Evolutionary conservation across 2,329 filamentous ascomycete genomes (phyloP).

Genomic region (Aschersonia sp.): DNA sequence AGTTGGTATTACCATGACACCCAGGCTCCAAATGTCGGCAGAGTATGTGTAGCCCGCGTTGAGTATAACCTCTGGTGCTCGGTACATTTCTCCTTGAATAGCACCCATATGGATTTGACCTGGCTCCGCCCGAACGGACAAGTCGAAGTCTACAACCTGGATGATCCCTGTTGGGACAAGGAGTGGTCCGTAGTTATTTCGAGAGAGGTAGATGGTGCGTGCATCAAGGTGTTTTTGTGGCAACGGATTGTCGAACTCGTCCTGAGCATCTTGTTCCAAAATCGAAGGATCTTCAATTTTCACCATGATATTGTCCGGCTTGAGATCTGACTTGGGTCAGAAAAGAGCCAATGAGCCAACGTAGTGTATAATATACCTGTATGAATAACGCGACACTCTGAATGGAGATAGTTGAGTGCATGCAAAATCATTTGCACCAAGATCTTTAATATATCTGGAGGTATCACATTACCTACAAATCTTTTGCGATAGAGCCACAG

Average conservation of each 20-base stretch:
- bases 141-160: constrained; percentile 9
- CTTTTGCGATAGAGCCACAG: constrained; percentile 10
- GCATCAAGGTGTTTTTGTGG: constrained; percentile 7
- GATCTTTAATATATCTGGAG: constrained; percentile 8
- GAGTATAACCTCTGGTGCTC: constrained; percentile 10
- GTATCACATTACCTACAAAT: constrained; percentile 8
- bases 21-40: constrained; percentile 11
- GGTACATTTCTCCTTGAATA: constrained; percentile 7
- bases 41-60: constrained; percentile 7
- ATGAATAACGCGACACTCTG: constrained; percentile 9
- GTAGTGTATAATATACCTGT: constrained; percentile 4
- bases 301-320: constrained; percentile 10
- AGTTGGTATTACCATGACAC: constrained; percentile 7
- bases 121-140: constrained; percentile 3
- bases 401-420: constrained; percentile 11
- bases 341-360: background rate
- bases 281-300: constrained; percentile 6
- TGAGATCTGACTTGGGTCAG: constrained; percentile 6
- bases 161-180: constrained; percentile 4
- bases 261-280: constrained; percentile 6
- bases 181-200: constrained; percentile 9
- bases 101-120: constrained; percentile 2
- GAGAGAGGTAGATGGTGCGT: constrained; percentile 9
- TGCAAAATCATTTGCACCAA: constrained; percentile 9
- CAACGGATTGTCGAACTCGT: constrained; percentile 9